These are phyloP conservation scores for Saturnispora hagleri DNA, from an alignment of 805 yeast genomes.

Conservation along the genomic window DNA sequence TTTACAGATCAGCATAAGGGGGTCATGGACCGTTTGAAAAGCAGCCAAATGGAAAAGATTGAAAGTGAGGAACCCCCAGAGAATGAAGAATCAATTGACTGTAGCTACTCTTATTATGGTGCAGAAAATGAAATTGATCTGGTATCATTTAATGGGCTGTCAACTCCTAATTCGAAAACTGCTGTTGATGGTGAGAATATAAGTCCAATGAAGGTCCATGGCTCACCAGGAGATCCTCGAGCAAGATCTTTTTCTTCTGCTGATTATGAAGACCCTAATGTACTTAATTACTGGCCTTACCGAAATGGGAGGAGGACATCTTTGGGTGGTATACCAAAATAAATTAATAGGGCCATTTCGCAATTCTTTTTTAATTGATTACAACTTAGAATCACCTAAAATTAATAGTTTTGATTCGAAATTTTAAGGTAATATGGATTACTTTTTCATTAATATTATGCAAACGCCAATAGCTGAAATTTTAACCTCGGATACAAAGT, in stretches of 20 bases:
- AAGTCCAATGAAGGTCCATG: not conserved
- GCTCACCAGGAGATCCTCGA: not conserved
- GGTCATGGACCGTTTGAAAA: not conserved
- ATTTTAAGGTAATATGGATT: no score
- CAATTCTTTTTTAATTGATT: no score
- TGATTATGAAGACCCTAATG: not conserved
- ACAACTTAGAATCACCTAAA: no score
- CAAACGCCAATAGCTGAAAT: no score
- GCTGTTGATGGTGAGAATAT: not conserved
- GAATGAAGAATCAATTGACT: not conserved
- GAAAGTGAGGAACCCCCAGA: not conserved
- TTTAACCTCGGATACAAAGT: no score
- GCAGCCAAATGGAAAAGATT: conserved; percentile 1
- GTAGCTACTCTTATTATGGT: conserved; percentile 5
- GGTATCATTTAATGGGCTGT: not conserved
- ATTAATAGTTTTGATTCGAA: no score
- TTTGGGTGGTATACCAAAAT: not conserved
- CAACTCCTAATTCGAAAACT: not conserved
- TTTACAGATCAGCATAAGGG: not conserved
- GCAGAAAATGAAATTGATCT: not conserved
- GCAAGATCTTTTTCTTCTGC: conserved; percentile 1
- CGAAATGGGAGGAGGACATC: not conserved
- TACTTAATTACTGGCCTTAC: not conserved
- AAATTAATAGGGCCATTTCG: not conserved
- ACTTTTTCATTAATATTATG: no score